Conservation (phyloP, 768 basidiomycete genomes). For the Galerina sulciceps region DNA sequence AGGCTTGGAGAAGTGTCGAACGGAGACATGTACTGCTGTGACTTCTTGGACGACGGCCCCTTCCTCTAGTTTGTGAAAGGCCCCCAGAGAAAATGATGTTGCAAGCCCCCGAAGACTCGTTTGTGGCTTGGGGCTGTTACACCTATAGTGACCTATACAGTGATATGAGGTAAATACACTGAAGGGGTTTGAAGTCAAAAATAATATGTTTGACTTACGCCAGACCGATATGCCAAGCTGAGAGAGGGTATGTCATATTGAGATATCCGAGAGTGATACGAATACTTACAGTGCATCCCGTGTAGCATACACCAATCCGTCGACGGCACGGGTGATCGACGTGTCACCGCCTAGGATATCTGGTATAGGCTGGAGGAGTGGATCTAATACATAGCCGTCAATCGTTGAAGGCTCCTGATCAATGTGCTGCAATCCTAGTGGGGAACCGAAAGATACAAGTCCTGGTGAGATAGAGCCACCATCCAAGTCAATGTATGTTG, state of each 20-base stretch:
- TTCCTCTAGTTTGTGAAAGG: slow-evolving; percentile 58
- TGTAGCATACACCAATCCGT: slow-evolving; percentile 73
- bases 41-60: slow-evolving; percentile 68
- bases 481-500: slow-evolving; percentile 60
- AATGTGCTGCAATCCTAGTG: slow-evolving; percentile 75
- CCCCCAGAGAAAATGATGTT: slow-evolving; percentile 66
- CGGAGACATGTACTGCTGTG: slow-evolving; percentile 67
- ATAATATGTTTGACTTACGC: slow-evolving; percentile 44
- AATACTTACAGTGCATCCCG: slow-evolving; percentile 70
- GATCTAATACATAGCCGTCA: slow-evolving; percentile 67
- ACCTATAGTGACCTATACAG: slow-evolving; percentile 53
- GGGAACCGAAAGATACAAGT: slow-evolving; percentile 71
- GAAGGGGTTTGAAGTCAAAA: too few species aligned
- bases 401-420: slow-evolving; percentile 66
- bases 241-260: neutral
- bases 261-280: slow-evolving; percentile 1
- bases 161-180: neutral
- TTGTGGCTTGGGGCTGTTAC: slow-evolving; percentile 62
- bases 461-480: slow-evolving; percentile 73
- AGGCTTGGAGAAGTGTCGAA: slow-evolving; percentile 51
- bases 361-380: slow-evolving; percentile 50
- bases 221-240: slow-evolving; percentile 71
- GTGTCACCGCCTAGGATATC: slow-evolving; percentile 53
- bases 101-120: slow-evolving; percentile 63
- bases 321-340: slow-evolving; percentile 64